Evolutionary conservation across 768 basidiomycete species (phyloP), one percentile per base, ranked within the genome.

Genomic region (Podaxis sp.): DNA sequence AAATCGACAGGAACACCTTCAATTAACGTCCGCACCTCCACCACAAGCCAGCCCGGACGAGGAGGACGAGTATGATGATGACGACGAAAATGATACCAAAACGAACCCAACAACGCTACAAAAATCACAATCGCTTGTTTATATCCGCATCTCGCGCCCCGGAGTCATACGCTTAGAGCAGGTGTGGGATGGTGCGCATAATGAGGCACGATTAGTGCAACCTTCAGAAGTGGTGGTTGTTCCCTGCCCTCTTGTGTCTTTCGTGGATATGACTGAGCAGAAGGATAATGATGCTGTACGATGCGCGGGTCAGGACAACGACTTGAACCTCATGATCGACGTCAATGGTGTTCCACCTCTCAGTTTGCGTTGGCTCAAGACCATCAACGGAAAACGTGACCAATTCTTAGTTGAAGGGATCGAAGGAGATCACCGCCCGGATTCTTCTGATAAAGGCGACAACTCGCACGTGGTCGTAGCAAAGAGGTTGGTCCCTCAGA

Each of bases 321-420:
- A 82, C 63, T 67, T 86, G 22, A 80, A 85, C 62, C 70, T 90
- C 64, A 78, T 77, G 64, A 89, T 93, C 66, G 80, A 84, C 56
- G 86, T 93, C 28, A 78, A 77, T 62, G 92, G 91, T 7, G 85
- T 91, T 8, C 89, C 91, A 20, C 90, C 91, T 11, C 79, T 94
- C 67, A 89, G 86, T 68, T 78, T 95, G 48, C 83, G 85, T 48
- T 94, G 92, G 92, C 81, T 85, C 68, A 86, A 87, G 65, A 85
- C 87, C 24, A 77, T 87, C 48, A 87, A 87, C 60, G 87, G 86
- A 11, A 79, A 81, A 64, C 79, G 81, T 59, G 91, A 95, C 69
- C 79, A 83, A 50, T 90, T 90, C 65, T 75, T 90, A 44, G 91
- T 95, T 1, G 93, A 95, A 69, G 93, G 94, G 8, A 92, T 96